Evolutionary conservation across 2,329 filamentous ascomycete species (phyloP).

Genomic region (Talaromyces atroroseus): DNA sequence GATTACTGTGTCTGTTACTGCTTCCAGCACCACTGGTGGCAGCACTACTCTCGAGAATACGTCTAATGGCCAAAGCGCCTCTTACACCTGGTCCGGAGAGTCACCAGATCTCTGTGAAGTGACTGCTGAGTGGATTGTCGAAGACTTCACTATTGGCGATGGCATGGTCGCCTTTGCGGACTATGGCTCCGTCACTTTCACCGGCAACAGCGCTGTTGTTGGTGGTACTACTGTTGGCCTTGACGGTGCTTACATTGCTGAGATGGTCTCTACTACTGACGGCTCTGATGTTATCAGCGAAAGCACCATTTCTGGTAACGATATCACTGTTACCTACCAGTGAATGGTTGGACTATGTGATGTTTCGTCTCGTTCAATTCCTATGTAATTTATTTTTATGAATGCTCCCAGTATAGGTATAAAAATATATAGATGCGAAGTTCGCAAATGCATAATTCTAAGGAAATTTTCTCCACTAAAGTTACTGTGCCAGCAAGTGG

Average conservation of each 20-base stretch:
- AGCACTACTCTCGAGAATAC: not conserved
- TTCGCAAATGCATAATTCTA: no score
- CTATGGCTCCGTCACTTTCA: constrained; percentile 10
- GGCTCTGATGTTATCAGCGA: constrained; percentile 6
- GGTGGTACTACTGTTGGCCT: not conserved
- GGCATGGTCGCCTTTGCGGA: constrained; percentile 7
- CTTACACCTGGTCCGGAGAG: constrained; percentile 1
- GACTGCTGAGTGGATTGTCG: constrained; percentile 10
- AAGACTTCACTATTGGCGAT: constrained; percentile 7
- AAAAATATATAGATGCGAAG: no score
- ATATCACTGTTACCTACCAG: constrained; percentile 7
- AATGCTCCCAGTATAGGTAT: no score
- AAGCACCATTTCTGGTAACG: not conserved
- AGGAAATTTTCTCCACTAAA: no score
- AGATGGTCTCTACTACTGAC: constrained; percentile 7
- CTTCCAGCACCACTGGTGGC: constrained; percentile 1
- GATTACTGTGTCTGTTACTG: constrained; percentile 6
- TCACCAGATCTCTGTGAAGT: constrained; percentile 5
- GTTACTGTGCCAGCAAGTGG: no score
- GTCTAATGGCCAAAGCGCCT: not conserved
- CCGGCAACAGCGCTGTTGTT: constrained; percentile 8
- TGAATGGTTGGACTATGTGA: not conserved
- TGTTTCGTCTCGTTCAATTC: not conserved
- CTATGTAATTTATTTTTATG: no score
- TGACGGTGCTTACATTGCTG: not conserved